Evolutionary conservation across 2,329 filamentous ascomycete species (phyloP), one percentile per base, ranked within the genome.

Genomic region (Penicillium sp.): DNA sequence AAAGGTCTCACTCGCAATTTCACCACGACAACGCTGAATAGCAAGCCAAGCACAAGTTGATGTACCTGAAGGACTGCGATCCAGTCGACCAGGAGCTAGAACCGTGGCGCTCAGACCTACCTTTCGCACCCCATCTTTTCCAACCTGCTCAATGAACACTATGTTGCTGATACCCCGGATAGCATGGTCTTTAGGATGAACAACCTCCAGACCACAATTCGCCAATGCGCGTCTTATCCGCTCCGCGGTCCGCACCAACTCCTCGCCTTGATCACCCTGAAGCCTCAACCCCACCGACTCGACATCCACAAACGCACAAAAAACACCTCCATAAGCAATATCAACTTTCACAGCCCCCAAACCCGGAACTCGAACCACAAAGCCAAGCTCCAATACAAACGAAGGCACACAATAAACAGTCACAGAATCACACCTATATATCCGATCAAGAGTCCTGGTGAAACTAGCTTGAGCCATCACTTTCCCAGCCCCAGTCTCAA

Each of bases 291-390:
- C 50, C 14, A 57, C 31, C 2, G 37, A 50, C n/a, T 33, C 31
- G 4, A 27, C 42, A 26, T 57, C 50, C 13, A 57, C 50, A 50
- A 57, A 57, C 1, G 55, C 55, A 27, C 55, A 54, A 13, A 57
- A 45, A 25, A 54, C 45, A 13, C 55, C 55, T 4, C 55, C 55
- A 26, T 39, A 54, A 13, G 50, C 55, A 33, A 54, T 50, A 45
- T 57, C 55, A 11, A 53, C 31, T 2, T 19, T 19, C 13, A 57
- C 7, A 3, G 8, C 19, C 13, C 50, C 55, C 3, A 57, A 4
- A 4, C 19, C 45, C 21, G 51, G 42, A 9, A 54, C 29, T 8
- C 39, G 14, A 10, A 57, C 11, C 16, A 33, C 14, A 21, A 29
- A 50, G 19, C 37, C 45, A 10, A 50, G 37, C 11, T 29, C 23